Evolutionary conservation across 2,329 filamentous ascomycete genomes (phyloP), one percentile per base, ranked within the genome.

Genomic region (Pyrenochaeta sp.): DNA sequence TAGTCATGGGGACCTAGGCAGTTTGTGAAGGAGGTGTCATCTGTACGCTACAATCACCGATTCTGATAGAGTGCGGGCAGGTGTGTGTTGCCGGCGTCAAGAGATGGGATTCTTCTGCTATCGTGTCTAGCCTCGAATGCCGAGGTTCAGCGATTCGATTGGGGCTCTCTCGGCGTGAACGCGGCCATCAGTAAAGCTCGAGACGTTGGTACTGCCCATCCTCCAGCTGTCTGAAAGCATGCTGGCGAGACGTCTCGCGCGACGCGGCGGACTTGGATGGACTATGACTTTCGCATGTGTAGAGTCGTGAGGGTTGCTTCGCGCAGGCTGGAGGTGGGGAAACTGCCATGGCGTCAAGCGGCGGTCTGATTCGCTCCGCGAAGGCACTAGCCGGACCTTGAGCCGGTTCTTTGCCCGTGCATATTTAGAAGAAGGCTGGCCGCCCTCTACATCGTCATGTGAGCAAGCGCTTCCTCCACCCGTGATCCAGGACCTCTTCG

Each of bases 11-110:
- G 50, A 58, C 59, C 50, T 53, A 58, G 55, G 59, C 54, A 54
- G 61, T 56, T 47, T 61, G 52, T 44, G 40, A 44, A 58, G 59
- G 61, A 62, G 53, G 62, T 65, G 64, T 65, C 64, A 67, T 63
- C 64, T 59, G 64, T 67, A 52, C 62, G 44, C 50, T 61, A 54
- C 42, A 34, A 49, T 57, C 45, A 40, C 44, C 48, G 37, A 51
- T 39, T 25, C 42, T 44, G 28, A 39, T 50, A 50, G 53, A 54
- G 54, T 44, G 47, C 48, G 58, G 54, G 47, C 36, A 54, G 13
- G 13, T 27, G 46, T 47, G 45, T 44, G 54, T 50, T 50, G 45
- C 54, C 32, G 48, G 49, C 27, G 15, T 39, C 13, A n/a, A 39
- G 36, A 39, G 36, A 13, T 13, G 10, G 36, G 34, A 36, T 39